Evolutionary conservation across 2,329 filamentous ascomycete genomes (phyloP).

Genomic region (Rutstroemia sp.): DNA sequence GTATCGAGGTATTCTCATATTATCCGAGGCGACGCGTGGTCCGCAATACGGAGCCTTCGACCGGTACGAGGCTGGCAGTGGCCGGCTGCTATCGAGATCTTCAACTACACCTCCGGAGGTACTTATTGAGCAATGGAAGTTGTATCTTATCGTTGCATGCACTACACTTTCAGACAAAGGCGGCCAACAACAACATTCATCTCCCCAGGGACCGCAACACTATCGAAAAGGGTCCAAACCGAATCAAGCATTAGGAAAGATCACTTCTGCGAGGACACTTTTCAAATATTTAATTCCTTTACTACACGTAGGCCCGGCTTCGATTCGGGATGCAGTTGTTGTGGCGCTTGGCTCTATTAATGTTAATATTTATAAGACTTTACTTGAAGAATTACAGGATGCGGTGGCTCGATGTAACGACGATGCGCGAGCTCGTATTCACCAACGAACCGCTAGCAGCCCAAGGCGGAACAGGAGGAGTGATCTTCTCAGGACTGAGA

Average conservation of each 20-base stretch:
- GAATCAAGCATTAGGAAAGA: slow-evolving; percentile 62
- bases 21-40: slow-evolving; percentile 67
- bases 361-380: slow-evolving; percentile 80
- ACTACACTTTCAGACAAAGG: slow-evolving; percentile 86
- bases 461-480: slow-evolving; percentile 75
- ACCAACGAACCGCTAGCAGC: slow-evolving; percentile 78
- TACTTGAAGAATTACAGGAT: slow-evolving; percentile 84
- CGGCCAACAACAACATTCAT: slow-evolving; percentile 50
- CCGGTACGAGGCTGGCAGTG: slow-evolving; percentile 45
- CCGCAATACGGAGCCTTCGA: slow-evolving; percentile 50
- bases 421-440: slow-evolving; percentile 78
- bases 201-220: slow-evolving; percentile 59
- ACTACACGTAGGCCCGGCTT: slow-evolving; percentile 68
- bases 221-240: slow-evolving; percentile 73
- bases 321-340: slow-evolving; percentile 85
- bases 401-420: slow-evolving; percentile 82
- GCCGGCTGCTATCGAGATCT: slow-evolving; percentile 37
- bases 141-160: slow-evolving; percentile 95
- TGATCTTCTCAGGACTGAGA: slow-evolving; percentile 83
- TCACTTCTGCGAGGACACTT: slow-evolving; percentile 78
- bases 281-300: slow-evolving; percentile 91
- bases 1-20: slow-evolving; percentile 72
- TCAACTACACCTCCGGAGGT: slow-evolving; percentile 74
- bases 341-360: slow-evolving; percentile 92
- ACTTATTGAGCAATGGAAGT: slow-evolving; percentile 93